Conservation (phyloP, 495 filamentous ascomycete genomes). For the Talaromyces trachyspermus region DNA sequence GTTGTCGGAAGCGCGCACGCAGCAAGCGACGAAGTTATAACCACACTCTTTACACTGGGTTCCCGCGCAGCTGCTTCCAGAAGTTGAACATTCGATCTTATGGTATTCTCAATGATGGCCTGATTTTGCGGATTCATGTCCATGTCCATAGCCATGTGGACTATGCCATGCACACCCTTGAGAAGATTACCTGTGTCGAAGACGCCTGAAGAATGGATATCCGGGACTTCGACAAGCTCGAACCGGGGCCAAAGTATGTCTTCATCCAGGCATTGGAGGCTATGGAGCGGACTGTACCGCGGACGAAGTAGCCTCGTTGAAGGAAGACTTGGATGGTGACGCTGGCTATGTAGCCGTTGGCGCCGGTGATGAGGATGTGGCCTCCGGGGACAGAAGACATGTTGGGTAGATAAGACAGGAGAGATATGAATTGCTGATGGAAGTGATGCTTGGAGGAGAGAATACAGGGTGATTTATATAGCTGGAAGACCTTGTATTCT, state of each 20-base stretch:
- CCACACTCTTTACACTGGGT: background rate
- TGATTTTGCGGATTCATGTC: background rate
- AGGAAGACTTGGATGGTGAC: constrained; percentile 30
- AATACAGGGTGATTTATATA: background rate
- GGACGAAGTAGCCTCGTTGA: constrained; percentile 25
- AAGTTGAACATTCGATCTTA: background rate
- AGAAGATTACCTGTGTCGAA: constrained; percentile 21
- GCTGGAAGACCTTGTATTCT: background rate
- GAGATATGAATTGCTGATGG: background rate
- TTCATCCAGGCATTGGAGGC: constrained; percentile 1
- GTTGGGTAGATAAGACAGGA: background rate
- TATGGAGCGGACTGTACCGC: constrained; percentile 25
- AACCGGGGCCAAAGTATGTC: constrained; percentile 17
- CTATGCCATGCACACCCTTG: background rate
- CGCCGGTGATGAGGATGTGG: constrained; percentile 31
- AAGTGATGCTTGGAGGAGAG: background rate
- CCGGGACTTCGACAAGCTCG: constrained; percentile 29
- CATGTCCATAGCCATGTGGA: background rate
- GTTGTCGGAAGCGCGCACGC: background rate
- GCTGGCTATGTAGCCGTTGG: constrained; percentile 32
- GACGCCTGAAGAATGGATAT: constrained; percentile 27
- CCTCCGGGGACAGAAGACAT: background rate
- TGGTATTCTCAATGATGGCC: background rate
- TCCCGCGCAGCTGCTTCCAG: background rate
- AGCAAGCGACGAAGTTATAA: background rate